Base-by-base conservation (phyloP, 306 rosid genomes). In the Delonix regia region DNA sequence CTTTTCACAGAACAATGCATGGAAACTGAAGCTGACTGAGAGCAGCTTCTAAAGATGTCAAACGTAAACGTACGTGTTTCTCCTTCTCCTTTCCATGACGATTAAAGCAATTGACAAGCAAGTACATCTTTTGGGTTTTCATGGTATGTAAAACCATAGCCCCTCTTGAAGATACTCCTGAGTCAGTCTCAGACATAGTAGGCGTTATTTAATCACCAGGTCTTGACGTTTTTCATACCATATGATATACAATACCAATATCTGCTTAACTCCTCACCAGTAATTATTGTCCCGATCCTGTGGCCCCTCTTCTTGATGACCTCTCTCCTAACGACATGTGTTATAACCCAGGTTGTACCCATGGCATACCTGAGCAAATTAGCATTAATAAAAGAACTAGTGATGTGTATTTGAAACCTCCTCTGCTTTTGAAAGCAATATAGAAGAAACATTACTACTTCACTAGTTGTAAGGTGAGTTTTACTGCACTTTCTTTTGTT, bases 241-340 rank as follows among this genome's bases (percentile, higher is more conserved):
- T 5, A 16, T 75, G 36, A 62, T 4, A 24, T 18, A 57, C 69
- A 65, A 76, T 47, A 71, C 57, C 74, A 61, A 22, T 51, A 28
- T 77, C 10, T 16, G 61, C 34, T 71, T 7, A 10, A 9, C 22
- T 61, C 33, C 48, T 61, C 13, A 6, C 34, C 30, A 15, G 49
- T n/a, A 56, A 13, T 42, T 57, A 22, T 28, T 56, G 7, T 25
- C 57, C 27, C 48, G n/a, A 41, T 10, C 38, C 25, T 57, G 51
- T 56, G 33, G 61, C 47, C 81, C 74, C 68, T 80, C 68, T 19
- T 67, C 77, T 71, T 56, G 44, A 34, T 73, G 67, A 83, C 13
- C 36, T 3, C 22, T 21, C 67, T 7, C 78, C 59, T 24, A 39
- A 63, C 13, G 47, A 36, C 63, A 14, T 18, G 51, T 64, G 41